A percentile compares a stretch with the other conserved stretches of the same genome.
phyloP scores from a whole-genome alignment of 2,329 filamentous ascomycete genomes.

The Malbranchea cinnamomea region DNA sequence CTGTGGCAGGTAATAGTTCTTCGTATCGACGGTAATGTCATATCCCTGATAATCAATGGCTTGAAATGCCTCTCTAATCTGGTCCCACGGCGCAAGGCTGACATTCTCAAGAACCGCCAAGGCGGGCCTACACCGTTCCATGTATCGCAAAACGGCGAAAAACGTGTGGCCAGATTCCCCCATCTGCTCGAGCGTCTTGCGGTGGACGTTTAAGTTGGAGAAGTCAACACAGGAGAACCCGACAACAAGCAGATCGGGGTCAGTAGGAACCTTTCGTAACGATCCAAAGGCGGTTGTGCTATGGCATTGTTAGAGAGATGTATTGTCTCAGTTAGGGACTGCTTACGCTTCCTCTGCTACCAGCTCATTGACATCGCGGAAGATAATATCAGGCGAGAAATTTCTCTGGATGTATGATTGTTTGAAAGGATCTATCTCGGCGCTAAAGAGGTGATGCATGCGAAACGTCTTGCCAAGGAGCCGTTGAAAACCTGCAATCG shows the following conservation, averaged over 20 bases:
- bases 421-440: slow-evolving; percentile 49
- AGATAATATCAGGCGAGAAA: slow-evolving; percentile 37
- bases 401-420: slow-evolving; percentile 51
- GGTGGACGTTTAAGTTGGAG: slow-evolving; percentile 46
- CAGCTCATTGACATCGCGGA: slow-evolving; percentile 45
- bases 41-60: slow-evolving; percentile 41
- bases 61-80: slow-evolving; percentile 32
- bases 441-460: slow-evolving; percentile 44
- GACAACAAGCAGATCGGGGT: slow-evolving; percentile 51
- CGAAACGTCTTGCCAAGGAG: slow-evolving; percentile 23
- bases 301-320: slow-evolving; percentile 7
- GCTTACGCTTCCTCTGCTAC: slow-evolving; percentile 35
- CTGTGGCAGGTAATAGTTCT: slow-evolving; percentile 60
- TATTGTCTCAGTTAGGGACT: not conserved
- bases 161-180: slow-evolving; percentile 56
- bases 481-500: slow-evolving; percentile 18
- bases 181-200: slow-evolving; percentile 36
- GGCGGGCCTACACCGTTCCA: slow-evolving; percentile 39
- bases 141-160: slow-evolving; percentile 44
- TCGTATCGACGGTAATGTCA: slow-evolving; percentile 45
- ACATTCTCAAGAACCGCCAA: slow-evolving; percentile 65
- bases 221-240: slow-evolving; percentile 67
- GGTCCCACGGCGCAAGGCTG: slow-evolving; percentile 41
- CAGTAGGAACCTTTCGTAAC: slow-evolving; percentile 38
- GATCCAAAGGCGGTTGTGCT: slow-evolving; percentile 55